Conservation (phyloP, 1,284 basidiomycete genomes). For the Rhizopogon parksii region DNA sequence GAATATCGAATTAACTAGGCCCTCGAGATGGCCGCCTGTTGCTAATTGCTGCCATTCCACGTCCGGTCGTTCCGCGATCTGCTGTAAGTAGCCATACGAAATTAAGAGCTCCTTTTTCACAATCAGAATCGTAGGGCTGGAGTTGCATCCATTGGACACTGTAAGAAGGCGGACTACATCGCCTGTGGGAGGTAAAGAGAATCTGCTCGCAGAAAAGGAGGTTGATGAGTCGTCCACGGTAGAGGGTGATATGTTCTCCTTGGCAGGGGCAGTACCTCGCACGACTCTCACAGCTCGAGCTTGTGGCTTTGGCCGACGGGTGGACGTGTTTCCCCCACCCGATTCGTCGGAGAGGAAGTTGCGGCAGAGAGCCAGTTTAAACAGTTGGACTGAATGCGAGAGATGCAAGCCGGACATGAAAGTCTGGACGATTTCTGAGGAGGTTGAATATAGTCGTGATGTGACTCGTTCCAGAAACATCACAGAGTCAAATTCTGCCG, state of each 20-base stretch:
- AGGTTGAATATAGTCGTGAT: conserved; percentile 36
- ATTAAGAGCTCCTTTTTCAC: conserved; percentile 44
- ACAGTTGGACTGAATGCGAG: conserved; percentile 33
- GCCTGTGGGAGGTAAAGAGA: conserved; percentile 20
- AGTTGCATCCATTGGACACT: not conserved
- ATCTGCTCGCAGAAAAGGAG: conserved; percentile 24
- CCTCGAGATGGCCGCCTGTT: conserved; percentile 26
- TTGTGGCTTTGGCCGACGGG: conserved; percentile 28
- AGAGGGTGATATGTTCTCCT: conserved; percentile 12
- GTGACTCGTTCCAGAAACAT: conserved; percentile 44
- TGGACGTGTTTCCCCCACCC: conserved; percentile 13
- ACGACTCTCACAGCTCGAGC: conserved; percentile 24
- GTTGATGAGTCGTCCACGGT: conserved; percentile 10
- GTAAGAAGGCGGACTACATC: conserved; percentile 32
- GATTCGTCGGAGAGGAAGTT: conserved; percentile 31
- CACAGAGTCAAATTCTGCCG: conserved; percentile 40
- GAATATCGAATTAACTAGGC: conserved; percentile 31
- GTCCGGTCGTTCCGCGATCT: conserved; percentile 32
- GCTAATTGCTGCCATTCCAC: conserved; percentile 38
- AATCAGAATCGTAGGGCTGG: conserved; percentile 8
- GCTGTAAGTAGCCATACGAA: conserved; percentile 42
- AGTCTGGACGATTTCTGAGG: conserved; percentile 28
- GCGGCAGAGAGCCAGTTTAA: conserved; percentile 46
- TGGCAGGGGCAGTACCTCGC: conserved; percentile 1
- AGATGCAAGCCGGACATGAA: conserved; percentile 39